Conservation (phyloP, 805 yeast genomes). For the Ogataea nakhonphanomensis region DNA sequence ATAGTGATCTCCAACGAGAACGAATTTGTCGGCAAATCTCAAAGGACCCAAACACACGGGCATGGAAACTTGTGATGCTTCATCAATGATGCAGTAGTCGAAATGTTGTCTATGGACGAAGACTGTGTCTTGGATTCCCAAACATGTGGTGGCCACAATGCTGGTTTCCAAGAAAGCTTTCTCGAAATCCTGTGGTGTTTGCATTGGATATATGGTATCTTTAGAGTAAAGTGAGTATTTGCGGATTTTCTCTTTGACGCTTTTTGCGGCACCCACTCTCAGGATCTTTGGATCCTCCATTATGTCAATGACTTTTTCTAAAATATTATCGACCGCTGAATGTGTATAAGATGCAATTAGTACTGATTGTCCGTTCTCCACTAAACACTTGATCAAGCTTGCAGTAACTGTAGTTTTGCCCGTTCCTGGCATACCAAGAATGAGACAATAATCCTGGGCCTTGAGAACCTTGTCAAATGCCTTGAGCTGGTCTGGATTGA, state of each 20-base stretch:
- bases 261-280: slow-evolving; percentile 59
- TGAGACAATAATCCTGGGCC: slow-evolving; percentile 71
- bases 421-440: slow-evolving; percentile 98
- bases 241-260: slow-evolving; percentile 60
- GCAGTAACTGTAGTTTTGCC: slow-evolving; percentile 93
- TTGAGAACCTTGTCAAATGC: slow-evolving; percentile 67
- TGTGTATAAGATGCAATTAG: slow-evolving; percentile 86
- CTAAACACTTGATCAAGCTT: slow-evolving; percentile 60
- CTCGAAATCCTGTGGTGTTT: slow-evolving; percentile 43
- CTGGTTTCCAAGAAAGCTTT: slow-evolving; percentile 51
- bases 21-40: slow-evolving; percentile 69
- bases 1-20: slow-evolving; percentile 94
- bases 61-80: slow-evolving; percentile 92
- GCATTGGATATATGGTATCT: slow-evolving; percentile 23
- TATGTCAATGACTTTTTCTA: slow-evolving; percentile 56
- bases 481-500: slow-evolving; percentile 66
- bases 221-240: slow-evolving; percentile 48
- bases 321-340: slow-evolving; percentile 92
- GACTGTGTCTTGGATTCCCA: slow-evolving; percentile 65
- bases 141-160: slow-evolving; percentile 86
- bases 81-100: slow-evolving; percentile 94
- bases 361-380: slow-evolving; percentile 59
- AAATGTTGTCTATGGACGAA: slow-evolving; percentile 55
- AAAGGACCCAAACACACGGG: slow-evolving; percentile 91
- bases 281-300: slow-evolving; percentile 48